phyloP scores from a whole-genome alignment of 2,329 filamentous ascomycete species.

The Scorias spongiosa region DNA sequence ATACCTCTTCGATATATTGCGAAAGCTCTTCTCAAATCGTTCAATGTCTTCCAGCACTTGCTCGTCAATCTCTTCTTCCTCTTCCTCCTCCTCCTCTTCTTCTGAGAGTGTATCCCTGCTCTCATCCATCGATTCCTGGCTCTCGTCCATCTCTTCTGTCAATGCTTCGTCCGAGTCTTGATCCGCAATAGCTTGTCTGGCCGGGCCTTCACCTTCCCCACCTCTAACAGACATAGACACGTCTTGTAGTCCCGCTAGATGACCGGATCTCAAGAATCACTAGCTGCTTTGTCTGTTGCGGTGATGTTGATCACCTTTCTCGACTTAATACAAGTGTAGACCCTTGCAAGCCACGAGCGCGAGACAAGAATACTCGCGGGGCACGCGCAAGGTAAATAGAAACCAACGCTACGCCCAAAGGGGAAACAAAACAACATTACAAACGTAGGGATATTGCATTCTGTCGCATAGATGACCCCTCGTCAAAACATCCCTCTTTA shows the following conservation, averaged over 20 bases:
- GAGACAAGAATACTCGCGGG: not conserved
- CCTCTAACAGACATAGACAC: not conserved
- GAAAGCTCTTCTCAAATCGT: constrained; percentile 66
- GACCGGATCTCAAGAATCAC: too few relatives aligned
- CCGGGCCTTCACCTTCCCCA: not conserved
- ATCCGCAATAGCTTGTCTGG: not conserved
- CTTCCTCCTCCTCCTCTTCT: constrained; percentile 21
- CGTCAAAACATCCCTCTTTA: too few relatives aligned
- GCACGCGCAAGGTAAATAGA: not conserved
- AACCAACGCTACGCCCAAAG: not conserved
- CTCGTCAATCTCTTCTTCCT: constrained; percentile 42
- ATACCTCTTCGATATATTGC: constrained; percentile 69
- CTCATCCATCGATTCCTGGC: constrained; percentile 33
- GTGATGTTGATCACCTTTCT: not conserved
- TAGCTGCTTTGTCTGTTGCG: too few relatives aligned
- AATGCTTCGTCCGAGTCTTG: constrained; percentile 18
- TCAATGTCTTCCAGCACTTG: constrained; percentile 73
- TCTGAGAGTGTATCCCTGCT: constrained; percentile 37
- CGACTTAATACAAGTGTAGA: not conserved
- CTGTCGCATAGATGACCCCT: too few relatives aligned
- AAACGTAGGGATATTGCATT: too few relatives aligned
- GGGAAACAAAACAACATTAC: not conserved
- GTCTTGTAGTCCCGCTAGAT: not conserved
- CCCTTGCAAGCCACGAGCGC: not conserved
- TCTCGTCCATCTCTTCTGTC: constrained; percentile 30